Percentiles rank a stretch among this genome's conserved stretches.
phyloP scores from a whole-genome alignment of 2,329 filamentous ascomycete genomes.

The Fusarium pseudocircinatum region DNA sequence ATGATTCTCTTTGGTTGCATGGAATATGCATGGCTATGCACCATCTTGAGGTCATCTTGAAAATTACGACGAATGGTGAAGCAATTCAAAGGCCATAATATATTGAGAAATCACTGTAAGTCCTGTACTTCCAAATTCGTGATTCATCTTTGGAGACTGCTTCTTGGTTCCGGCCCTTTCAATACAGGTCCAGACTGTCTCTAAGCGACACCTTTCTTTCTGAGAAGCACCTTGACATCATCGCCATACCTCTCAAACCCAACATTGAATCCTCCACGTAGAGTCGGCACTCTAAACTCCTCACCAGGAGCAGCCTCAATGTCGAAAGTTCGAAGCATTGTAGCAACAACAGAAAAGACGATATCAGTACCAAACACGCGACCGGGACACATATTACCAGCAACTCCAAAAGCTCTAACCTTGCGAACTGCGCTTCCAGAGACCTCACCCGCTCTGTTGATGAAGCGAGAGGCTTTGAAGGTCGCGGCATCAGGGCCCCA shows the following conservation, averaged over 20 bases:
- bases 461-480: constrained; percentile 45
- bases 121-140: background rate
- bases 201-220: constrained; percentile 10
- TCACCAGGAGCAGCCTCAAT: constrained; percentile 30
- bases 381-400: constrained; percentile 46
- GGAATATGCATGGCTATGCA: no score
- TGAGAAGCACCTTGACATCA: constrained; percentile 42
- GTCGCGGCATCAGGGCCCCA: constrained; percentile 44
- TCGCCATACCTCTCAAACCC: constrained; percentile 45
- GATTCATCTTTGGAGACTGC: rapidly evolving
- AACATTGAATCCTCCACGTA: constrained; percentile 43
- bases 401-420: constrained; percentile 46
- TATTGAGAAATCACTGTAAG: background rate
- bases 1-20: no score
- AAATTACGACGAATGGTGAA: no score
- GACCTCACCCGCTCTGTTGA: constrained; percentile 36
- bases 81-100: background rate
- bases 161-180: no score
- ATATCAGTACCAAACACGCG: constrained; percentile 45
- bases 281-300: constrained; percentile 34
- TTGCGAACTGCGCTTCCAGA: constrained; percentile 36
- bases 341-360: constrained; percentile 41
- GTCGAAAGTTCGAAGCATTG: constrained; percentile 43
- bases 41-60: no score
- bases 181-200: no score